phyloP scores from a whole-genome alignment of 2,329 filamentous ascomycete genomes.

The Paecilomyces fulvus region DNA sequence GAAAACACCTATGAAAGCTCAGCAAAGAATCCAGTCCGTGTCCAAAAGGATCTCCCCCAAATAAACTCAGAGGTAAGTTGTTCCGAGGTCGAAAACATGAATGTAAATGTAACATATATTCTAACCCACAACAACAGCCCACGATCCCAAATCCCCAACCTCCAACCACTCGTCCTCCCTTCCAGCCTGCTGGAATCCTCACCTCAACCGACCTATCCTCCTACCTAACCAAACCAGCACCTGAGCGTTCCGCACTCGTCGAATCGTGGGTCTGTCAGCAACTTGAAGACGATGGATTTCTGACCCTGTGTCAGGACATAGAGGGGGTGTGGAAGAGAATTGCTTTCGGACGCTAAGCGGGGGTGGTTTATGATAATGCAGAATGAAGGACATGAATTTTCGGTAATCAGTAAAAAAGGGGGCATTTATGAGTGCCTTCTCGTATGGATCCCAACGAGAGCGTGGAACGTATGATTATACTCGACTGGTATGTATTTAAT shows the following conservation, averaged over 20 bases:
- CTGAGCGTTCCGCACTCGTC: conserved; percentile 24
- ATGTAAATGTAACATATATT: not conserved
- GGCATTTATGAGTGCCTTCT: no score
- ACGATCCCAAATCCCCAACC: not conserved
- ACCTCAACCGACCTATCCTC: conserved; percentile 18
- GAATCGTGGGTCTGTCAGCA: conserved; percentile 35
- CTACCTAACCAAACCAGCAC: conserved; percentile 21
- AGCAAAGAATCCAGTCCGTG: not conserved
- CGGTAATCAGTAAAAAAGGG: no score
- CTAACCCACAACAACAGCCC: not conserved
- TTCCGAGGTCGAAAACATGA: not conserved
- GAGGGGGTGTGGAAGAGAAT: conserved; percentile 33
- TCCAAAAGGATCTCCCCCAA: not conserved
- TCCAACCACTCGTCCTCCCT: not conserved
- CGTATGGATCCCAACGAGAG: no score
- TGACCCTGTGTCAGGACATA: conserved; percentile 31
- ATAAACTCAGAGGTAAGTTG: not conserved
- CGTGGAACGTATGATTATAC: not conserved
- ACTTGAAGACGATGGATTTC: conserved; percentile 33
- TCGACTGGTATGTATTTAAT: not conserved
- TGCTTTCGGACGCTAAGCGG: conserved; percentile 24
- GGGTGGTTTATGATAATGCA: not conserved
- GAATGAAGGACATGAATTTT: not conserved
- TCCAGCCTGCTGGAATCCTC: not conserved
- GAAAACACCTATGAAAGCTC: not conserved